Conservation (phyloP, 2,329 filamentous ascomycete genomes). For the Pseudogymnoascus sp. region DNA sequence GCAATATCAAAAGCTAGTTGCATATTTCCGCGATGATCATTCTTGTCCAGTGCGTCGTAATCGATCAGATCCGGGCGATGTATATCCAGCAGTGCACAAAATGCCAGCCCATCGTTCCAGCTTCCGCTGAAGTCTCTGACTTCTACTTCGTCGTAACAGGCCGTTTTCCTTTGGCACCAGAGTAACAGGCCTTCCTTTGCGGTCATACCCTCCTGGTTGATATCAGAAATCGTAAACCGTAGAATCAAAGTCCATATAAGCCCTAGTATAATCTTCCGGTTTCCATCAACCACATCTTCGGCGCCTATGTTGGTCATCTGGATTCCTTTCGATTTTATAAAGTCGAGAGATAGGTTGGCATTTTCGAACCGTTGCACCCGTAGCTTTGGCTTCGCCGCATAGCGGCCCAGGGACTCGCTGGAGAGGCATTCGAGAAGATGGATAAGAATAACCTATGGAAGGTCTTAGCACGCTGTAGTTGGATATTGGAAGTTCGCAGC, state of each 20-base stretch:
- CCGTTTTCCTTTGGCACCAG: slow-evolving; percentile 98
- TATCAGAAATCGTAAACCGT: slow-evolving; percentile 96
- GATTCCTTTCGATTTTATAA: slow-evolving; percentile 82
- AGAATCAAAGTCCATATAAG: slow-evolving; percentile 98
- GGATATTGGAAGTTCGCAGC: slow-evolving; percentile 31
- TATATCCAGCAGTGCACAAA: slow-evolving; percentile 93
- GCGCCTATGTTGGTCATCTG: slow-evolving; percentile 98
- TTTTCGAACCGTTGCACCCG: slow-evolving; percentile 97
- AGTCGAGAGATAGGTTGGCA: slow-evolving; percentile 90
- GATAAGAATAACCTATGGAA: slow-evolving; percentile 73
- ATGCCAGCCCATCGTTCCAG: slow-evolving; percentile 96
- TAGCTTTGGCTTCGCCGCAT: slow-evolving; percentile 91
- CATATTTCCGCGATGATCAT: slow-evolving; percentile 93
- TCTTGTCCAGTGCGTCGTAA: slow-evolving; percentile 90
- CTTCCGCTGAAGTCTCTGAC: slow-evolving; percentile 90
- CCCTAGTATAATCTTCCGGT: slow-evolving; percentile 92
- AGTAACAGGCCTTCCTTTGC: slow-evolving; percentile 91
- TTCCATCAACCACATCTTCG: slow-evolving; percentile 96
- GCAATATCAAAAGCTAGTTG: slow-evolving; percentile 96
- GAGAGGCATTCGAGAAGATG: slow-evolving; percentile 96
- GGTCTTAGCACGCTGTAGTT: slow-evolving; percentile 10
- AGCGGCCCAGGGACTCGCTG: slow-evolving; percentile 87
- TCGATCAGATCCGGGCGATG: slow-evolving; percentile 96
- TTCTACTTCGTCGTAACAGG: slow-evolving; percentile 95
- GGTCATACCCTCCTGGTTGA: slow-evolving; percentile 95